Evolutionary conservation across 2,329 filamentous ascomycete genomes (phyloP).

Genomic region (Aspergillus glaucus): DNA sequence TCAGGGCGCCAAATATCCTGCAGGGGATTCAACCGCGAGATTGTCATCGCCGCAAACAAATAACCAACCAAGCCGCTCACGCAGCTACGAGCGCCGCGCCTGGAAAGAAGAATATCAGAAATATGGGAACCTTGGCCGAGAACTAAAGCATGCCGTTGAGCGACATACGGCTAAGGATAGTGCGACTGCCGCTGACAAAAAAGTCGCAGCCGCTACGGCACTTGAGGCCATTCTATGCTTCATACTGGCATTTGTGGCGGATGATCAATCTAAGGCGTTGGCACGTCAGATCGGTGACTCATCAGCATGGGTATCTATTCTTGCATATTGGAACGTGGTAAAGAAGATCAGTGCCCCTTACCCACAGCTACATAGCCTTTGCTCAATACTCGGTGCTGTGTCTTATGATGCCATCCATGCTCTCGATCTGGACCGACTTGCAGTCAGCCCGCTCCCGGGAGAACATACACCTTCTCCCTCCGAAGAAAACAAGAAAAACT

Average conservation of each 20-base stretch:
- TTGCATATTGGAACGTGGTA: constrained; percentile 44
- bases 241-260: constrained; percentile 41
- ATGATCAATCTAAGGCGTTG: constrained; percentile 34
- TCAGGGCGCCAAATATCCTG: constrained; percentile 23
- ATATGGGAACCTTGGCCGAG: constrained; percentile 38
- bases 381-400: constrained; percentile 41
- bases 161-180: constrained; percentile 27
- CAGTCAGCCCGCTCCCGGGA: constrained; percentile 32
- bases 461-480: constrained; percentile 32
- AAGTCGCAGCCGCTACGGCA: constrained; percentile 33
- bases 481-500: constrained; percentile 31
- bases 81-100: constrained; percentile 31
- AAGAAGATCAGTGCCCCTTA: constrained; percentile 32
- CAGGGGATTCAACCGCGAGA: constrained; percentile 20
- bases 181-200: constrained; percentile 26
- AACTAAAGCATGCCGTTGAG: constrained; percentile 42
- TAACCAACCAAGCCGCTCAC: constrained; percentile 14
- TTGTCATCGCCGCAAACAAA: constrained; percentile 23
- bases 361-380: constrained; percentile 39
- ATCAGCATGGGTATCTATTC: constrained; percentile 41
- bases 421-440: constrained; percentile 40
- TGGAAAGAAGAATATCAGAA: constrained; percentile 41
- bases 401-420: constrained; percentile 42
- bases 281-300: constrained; percentile 34
- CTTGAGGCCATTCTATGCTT: constrained; percentile 44